Evolutionary conservation across 2,329 filamentous ascomycete genomes (phyloP).

Genomic region (Fusarium agapanthi): DNA sequence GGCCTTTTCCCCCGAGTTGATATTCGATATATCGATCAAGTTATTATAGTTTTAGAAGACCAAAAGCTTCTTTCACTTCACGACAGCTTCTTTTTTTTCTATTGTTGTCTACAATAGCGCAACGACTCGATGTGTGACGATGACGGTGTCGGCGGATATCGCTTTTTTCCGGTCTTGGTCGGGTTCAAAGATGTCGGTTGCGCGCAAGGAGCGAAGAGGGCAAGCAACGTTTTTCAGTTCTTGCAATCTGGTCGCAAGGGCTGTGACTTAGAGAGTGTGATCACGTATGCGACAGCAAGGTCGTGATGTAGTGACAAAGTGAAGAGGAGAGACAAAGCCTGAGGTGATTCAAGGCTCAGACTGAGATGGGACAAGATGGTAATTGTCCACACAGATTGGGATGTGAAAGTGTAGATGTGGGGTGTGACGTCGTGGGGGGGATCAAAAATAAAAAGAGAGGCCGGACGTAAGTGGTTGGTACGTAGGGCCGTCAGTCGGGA

Average conservation of each 20-base stretch:
- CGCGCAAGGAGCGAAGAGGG: conserved; percentile 44
- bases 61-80: conserved; percentile 44
- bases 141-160: conserved; percentile 46
- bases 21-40: conserved; percentile 20
- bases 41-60: conserved; percentile 31
- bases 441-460: conserved; percentile 50
- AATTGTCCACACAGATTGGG: conserved; percentile 26
- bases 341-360: conserved; percentile 13
- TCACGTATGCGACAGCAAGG: conserved; percentile 28
- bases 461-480: conserved; percentile 59
- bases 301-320: conserved; percentile 25
- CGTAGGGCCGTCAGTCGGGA: conserved; percentile 64
- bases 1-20: background rate
- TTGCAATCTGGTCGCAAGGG: conserved; percentile 44
- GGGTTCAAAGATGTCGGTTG: conserved; percentile 48
- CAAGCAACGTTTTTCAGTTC: conserved; percentile 57
- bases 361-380: conserved; percentile 32
- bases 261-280: conserved; percentile 39
- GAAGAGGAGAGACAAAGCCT: conserved; percentile 23
- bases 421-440: conserved; percentile 46
- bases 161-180: conserved; percentile 48
- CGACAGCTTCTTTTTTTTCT: conserved; percentile 43
- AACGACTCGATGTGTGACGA: conserved; percentile 45
- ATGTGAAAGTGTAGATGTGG: conserved; percentile 38
- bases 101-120: conserved; percentile 51